Percentiles rank a stretch among this genome's conserved stretches.
These are phyloP conservation scores for Lunasporangiospora selenospora DNA, from an alignment of 192 early-diverging fungal genomes.

Conservation along the genomic window DNA sequence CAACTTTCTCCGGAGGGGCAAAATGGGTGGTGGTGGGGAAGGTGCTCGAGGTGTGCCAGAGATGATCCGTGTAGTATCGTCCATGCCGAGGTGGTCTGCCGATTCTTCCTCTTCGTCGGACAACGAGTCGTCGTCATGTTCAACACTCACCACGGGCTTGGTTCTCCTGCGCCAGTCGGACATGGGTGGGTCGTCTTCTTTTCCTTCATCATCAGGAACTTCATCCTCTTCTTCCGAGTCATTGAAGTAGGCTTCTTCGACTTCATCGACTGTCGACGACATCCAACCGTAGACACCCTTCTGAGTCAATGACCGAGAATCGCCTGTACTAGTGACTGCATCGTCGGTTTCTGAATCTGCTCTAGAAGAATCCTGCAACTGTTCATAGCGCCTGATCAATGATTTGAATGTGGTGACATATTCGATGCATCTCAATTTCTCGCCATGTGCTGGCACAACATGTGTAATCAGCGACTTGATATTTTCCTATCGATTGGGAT, in stretches of 20 bases:
- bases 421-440: slow-evolving; percentile 62
- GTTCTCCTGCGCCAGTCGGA: slow-evolving; percentile 36
- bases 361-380: slow-evolving; percentile 61
- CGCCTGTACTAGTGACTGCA: slow-evolving; percentile 26
- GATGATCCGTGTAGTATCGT: too few relatives aligned
- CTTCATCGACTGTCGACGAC: slow-evolving; percentile 65
- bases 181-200: slow-evolving; percentile 33
- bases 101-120: slow-evolving; percentile 2
- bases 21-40: slow-evolving; percentile 11
- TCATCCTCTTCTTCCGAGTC: slow-evolving; percentile 66
- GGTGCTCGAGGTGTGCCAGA: too few relatives aligned
- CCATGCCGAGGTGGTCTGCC: not conserved
- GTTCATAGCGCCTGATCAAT: slow-evolving; percentile 66
- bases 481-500: too few relatives aligned
- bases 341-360: slow-evolving; percentile 37
- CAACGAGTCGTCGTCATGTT: slow-evolving; percentile 10
- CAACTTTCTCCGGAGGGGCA: slow-evolving; percentile 19
- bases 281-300: slow-evolving; percentile 49
- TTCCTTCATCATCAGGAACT: slow-evolving; percentile 36
- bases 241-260: slow-evolving; percentile 87
- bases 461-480: slow-evolving; percentile 75
- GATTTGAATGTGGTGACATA: slow-evolving; percentile 70
- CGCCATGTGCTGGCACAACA: slow-evolving; percentile 65
- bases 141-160: too few relatives aligned
- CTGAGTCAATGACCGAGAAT: slow-evolving; percentile 45